These are phyloP conservation scores for Eucalyptus marginata DNA, from an alignment of 345 rosid genomes.

Conservation along the genomic window DNA sequence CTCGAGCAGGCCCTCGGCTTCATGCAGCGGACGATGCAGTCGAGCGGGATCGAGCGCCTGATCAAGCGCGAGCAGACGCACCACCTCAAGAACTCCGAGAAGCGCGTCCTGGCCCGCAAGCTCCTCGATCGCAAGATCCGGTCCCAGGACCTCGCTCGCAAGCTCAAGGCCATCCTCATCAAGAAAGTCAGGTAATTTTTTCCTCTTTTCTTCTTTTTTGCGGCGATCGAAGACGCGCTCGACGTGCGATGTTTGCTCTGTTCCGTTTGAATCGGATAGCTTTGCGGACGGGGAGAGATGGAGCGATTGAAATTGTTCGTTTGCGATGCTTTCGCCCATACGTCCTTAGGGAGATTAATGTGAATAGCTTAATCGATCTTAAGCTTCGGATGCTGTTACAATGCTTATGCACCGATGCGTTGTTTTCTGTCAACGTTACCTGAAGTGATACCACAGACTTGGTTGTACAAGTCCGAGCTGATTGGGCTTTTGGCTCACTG, in stretches of 20 bases:
- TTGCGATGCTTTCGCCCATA: background rate
- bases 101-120: constrained; percentile 80
- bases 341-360: background rate
- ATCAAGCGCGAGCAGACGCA: constrained; percentile 51
- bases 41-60: constrained; percentile 84
- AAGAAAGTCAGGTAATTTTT: constrained; percentile 54
- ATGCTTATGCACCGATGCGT: background rate
- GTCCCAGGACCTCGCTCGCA: constrained; percentile 64
- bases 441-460: background rate
- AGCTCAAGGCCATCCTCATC: constrained; percentile 65
- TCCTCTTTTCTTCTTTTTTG: background rate
- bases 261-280: background rate
- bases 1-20: constrained; percentile 52
- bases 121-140: constrained; percentile 48
- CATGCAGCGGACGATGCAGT: constrained; percentile 74
- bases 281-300: background rate
- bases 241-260: background rate
- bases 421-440: background rate
- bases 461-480: background rate
- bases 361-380: background rate
- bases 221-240: background rate
- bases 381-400: background rate
- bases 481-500: background rate
- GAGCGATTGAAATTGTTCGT: background rate
- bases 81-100: constrained; percentile 91